Base-by-base conservation (phyloP, 192 early-diverging fungal genomes). In the Coemansia sp. region DNA sequence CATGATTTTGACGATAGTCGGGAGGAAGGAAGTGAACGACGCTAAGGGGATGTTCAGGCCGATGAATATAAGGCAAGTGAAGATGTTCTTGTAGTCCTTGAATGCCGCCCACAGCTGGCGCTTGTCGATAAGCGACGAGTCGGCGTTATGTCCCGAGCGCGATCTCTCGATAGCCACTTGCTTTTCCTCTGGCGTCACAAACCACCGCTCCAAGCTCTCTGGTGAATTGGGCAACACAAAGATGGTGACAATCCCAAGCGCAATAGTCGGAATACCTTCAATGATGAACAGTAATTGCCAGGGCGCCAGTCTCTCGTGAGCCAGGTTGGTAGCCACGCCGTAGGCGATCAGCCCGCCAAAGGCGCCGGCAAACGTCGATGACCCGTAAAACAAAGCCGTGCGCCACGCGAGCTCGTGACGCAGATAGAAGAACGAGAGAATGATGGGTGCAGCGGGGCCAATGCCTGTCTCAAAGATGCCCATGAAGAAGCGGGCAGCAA, bases 241-340 rank as follows among this genome's bases (percentile, higher is more conserved):
- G 33, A 84, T 79, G 2, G 84, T 79, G 31, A 87, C 5, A 10
- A 87, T 34, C 0, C 87, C 87, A n/a, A 91, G 69, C 0, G 78
- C 39, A 28, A 91, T 83, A 0, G 87, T 89, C 3, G 88, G 87
- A 16, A 87, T 60, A 11, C 86, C 85, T 70, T 91, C 88, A 16
- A 89, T 73, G 13, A 94, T 85, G 67, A 93, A 93, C 26, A 93
- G 67, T 79, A 89, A 85, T 62, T 86, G 79, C 91, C 91, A 92
- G 2, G 87, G 84, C 26, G 85, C 81, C 24, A 89, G 66, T 21
- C 67, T 77, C 46, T 81, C 78, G 24, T 67, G 65, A 8, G 86
- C 82, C 38, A 85, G 65, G 18, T 89, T 84, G 3, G 67, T 77
- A 0, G 83, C 63, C 36, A 91, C 82, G 31, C 83, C 91, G 59